phyloP scores from a whole-genome alignment of 208 protist species.

The Leishmania braziliensis region DNA sequence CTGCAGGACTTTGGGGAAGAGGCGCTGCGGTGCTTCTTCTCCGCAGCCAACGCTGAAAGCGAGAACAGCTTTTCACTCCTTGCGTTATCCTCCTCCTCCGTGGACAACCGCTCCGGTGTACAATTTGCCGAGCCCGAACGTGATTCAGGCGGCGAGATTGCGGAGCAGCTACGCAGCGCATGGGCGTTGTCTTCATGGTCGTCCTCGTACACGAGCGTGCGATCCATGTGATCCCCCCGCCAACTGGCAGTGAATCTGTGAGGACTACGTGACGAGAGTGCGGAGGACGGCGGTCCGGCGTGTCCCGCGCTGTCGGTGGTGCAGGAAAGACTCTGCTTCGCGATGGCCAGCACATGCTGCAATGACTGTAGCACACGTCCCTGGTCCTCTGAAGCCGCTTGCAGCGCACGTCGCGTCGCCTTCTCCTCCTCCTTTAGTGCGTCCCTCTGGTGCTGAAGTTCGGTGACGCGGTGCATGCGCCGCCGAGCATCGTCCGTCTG shows the following conservation, averaged over 20 bases:
- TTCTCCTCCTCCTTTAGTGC: constrained; percentile 13
- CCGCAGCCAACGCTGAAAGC: neutral
- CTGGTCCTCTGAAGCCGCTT: constrained; percentile 21
- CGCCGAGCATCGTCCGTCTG: constrained; percentile 67
- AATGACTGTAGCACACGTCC: constrained; percentile 6
- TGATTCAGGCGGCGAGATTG: constrained; percentile 1
- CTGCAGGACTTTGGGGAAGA: neutral
- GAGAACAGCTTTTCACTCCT: neutral
- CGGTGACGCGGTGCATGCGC: constrained; percentile 48
- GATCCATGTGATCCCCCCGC: neutral
- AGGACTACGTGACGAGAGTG: neutral
- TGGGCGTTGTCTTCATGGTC: constrained; percentile 4
- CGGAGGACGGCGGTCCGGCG: neutral
- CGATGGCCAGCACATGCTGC: constrained; percentile 6
- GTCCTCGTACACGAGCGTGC: constrained; percentile 27
- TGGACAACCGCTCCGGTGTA: neutral
- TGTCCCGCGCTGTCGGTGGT: neutral
- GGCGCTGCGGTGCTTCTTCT: neutral
- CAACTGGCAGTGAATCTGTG: neutral
- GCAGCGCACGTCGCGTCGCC: constrained; percentile 14
- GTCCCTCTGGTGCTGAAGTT: constrained; percentile 50
- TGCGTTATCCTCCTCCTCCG: neutral
- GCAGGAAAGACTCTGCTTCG: neutral
- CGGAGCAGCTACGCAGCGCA: constrained; percentile 7
- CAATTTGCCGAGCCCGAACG: neutral